These are phyloP conservation scores for Borovskyia barvae DNA, from an alignment of 208 protist species.

Conservation along the genomic window DNA sequence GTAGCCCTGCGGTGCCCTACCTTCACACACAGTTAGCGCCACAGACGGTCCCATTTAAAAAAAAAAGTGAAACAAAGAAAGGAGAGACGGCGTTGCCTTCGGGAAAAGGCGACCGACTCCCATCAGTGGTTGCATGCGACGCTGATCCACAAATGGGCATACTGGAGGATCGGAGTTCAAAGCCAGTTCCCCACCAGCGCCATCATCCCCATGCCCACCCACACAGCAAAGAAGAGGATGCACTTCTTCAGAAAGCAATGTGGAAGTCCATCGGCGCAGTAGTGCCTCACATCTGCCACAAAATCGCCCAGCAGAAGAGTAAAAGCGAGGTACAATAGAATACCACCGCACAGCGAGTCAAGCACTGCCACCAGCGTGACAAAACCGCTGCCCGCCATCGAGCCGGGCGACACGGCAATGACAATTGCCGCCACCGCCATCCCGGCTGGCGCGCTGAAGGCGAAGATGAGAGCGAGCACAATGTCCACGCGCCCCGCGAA, in stretches of 20 bases:
- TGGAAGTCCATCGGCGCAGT: constrained; percentile 16
- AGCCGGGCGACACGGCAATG: constrained; percentile 23
- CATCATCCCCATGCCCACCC: constrained; percentile 49
- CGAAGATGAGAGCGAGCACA: constrained; percentile 41
- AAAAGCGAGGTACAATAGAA: constrained; percentile 74
- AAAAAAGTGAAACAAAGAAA: too few species aligned
- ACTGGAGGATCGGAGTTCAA: too few species aligned
- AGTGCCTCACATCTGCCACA: constrained; percentile 22
- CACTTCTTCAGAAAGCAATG: constrained; percentile 9
- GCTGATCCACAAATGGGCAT: too few species aligned
- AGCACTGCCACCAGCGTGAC: constrained; percentile 38
- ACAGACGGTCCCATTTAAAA: too few species aligned
- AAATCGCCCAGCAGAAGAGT: constrained; percentile 64
- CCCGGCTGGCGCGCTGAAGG: constrained; percentile 44
- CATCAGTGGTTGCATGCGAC: too few species aligned
- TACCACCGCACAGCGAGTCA: constrained; percentile 61
- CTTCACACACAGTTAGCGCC: too few species aligned
- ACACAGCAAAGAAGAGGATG: constrained; percentile 30
- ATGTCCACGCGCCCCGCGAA: constrained; percentile 36
- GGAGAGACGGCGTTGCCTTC: too few species aligned
- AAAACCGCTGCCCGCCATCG: constrained; percentile 37
- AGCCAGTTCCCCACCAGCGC: constrained; percentile 48
- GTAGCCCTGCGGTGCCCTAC: too few species aligned
- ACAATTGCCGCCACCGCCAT: constrained; percentile 28
- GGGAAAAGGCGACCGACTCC: too few species aligned